These are phyloP conservation scores for Bruguiera parviflora DNA, from an alignment of 345 rosid species.

Conservation along the genomic window DNA sequence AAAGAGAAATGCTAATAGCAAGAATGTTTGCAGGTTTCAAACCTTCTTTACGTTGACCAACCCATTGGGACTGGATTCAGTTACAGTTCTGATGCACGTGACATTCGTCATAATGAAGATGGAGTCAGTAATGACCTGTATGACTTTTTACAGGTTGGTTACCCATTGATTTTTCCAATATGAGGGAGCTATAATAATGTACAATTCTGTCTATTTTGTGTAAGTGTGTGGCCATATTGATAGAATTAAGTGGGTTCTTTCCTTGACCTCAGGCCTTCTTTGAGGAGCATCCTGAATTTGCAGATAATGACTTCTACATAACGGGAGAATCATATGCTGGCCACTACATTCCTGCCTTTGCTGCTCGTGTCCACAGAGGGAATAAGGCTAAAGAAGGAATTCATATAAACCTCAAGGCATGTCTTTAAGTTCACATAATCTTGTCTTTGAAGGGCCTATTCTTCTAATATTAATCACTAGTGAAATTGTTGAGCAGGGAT, in stretches of 20 bases:
- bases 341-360: conserved; percentile 98
- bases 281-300: conserved; percentile 75
- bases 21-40: conserved; percentile 62
- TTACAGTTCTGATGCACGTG: conserved; percentile 79
- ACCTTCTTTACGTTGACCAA: conserved; percentile 92
- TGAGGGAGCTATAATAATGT: too few species aligned
- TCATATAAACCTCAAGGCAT: conserved; percentile 84
- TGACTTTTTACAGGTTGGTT: conserved; percentile 90
- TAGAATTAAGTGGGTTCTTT: conserved; percentile 8
- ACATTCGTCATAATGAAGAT: conserved; percentile 75
- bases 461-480: conserved; percentile 13
- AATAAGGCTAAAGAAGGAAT: conserved; percentile 90
- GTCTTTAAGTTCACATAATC: background rate
- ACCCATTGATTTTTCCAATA: background rate
- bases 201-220: too few species aligned
- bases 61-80: conserved; percentile 99
- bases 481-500: conserved; percentile 56
- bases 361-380: conserved; percentile 82
- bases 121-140: conserved; percentile 91
- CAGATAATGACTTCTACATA: conserved; percentile 77
- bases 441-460: background rate
- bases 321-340: conserved; percentile 99
- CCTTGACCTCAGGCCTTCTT: conserved; percentile 67
- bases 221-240: too few species aligned
- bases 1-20: background rate